phyloP scores from a whole-genome alignment of 2,329 filamentous ascomycete species.

The Fusarium austroafricanum region DNA sequence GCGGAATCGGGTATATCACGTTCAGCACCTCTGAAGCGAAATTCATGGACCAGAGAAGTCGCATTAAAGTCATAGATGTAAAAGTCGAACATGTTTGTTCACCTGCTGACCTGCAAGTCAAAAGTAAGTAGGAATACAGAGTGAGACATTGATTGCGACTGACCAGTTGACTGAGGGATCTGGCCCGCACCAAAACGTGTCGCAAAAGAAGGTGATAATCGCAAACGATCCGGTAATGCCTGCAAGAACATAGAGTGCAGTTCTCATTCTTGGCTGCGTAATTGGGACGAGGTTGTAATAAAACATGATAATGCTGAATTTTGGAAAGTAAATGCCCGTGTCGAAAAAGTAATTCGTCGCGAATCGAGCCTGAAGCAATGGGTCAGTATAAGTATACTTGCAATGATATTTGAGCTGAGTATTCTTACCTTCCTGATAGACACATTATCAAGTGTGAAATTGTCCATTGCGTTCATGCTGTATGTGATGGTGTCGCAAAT shows the following conservation, averaged over 20 bases:
- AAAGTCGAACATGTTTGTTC: background rate
- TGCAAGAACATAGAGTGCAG: background rate
- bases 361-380: background rate
- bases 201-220: background rate
- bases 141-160: background rate
- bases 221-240: background rate
- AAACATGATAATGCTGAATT: conserved; percentile 12
- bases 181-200: conserved; percentile 10
- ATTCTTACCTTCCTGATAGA: background rate
- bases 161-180: conserved; percentile 11
- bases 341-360: conserved; percentile 18
- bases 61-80: conserved; percentile 10
- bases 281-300: background rate
- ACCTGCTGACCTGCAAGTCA: background rate
- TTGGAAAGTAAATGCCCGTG: conserved; percentile 15
- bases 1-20: background rate
- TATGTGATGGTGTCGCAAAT: conserved; percentile 11
- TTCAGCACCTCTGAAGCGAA: conserved; percentile 6
- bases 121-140: accelerated
- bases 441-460: conserved; percentile 5
- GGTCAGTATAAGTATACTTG: background rate
- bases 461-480: conserved; percentile 6
- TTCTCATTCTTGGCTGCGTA: background rate
- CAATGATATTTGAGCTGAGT: too few relatives aligned
- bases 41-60: conserved; percentile 15